Conservation (phyloP, 176 grass and related monocot genomes). For the Tuctoria greenei region DNA sequence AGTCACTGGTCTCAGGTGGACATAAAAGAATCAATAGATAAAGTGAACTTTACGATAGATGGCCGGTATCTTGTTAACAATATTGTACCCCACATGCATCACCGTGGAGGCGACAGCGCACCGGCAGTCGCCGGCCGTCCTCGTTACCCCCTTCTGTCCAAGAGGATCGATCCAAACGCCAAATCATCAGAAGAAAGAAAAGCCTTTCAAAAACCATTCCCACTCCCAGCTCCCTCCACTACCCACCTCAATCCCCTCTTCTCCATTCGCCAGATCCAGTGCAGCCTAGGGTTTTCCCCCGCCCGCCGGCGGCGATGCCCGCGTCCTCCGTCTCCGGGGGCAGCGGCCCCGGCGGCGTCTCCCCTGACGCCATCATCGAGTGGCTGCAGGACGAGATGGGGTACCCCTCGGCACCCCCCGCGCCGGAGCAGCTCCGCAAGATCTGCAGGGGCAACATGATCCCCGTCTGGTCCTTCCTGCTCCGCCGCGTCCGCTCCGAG, state of each 20-base stretch:
- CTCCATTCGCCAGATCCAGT: slow-evolving; percentile 25
- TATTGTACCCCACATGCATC: too few relatives aligned
- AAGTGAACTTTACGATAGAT: too few relatives aligned
- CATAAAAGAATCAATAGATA: too few relatives aligned
- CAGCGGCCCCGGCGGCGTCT: slow-evolving; percentile 53
- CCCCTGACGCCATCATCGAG: slow-evolving; percentile 92
- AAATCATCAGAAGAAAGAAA: neutral
- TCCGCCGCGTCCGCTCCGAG: slow-evolving; percentile 90
- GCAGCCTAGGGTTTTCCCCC: slow-evolving; percentile 32
- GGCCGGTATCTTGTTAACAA: too few relatives aligned
- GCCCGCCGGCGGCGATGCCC: slow-evolving; percentile 45
- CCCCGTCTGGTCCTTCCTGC: slow-evolving; percentile 90
- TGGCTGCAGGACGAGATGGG: slow-evolving; percentile 99
- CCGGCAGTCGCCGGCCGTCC: slow-evolving; percentile 27
- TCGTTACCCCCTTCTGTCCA: slow-evolving; percentile 3
- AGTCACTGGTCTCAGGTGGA: too few relatives aligned
- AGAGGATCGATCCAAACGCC: slow-evolving; percentile 20
- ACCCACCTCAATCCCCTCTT: neutral
- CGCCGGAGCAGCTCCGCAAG: slow-evolving; percentile 91
- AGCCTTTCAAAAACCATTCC: slow-evolving; percentile 41
- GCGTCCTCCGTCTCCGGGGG: slow-evolving; percentile 58
- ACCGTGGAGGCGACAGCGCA: neutral
- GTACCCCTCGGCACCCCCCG: slow-evolving; percentile 69
- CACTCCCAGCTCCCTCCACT: slow-evolving; percentile 37
- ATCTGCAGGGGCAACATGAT: slow-evolving; percentile 99